A percentile compares a stretch with the other conserved stretches of the same genome.
phyloP scores from a whole-genome alignment of 768 basidiomycete species.

The Solioccasus polychromus region DNA sequence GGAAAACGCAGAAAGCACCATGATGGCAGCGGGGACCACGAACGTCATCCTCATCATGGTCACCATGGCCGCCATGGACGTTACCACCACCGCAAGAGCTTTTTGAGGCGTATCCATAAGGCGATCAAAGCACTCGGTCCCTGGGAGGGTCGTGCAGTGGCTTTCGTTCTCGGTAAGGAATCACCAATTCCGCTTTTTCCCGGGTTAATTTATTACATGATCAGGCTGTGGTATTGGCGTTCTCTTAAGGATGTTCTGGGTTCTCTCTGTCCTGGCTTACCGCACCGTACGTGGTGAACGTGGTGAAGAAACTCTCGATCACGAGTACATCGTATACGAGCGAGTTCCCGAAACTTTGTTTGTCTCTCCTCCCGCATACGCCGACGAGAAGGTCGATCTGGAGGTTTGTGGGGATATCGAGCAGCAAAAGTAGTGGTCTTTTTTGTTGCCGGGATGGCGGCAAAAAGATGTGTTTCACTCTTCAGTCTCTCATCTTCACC shows the following conservation, averaged over 20 bases:
- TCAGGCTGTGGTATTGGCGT: slow-evolving; percentile 84
- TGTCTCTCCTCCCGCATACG: slow-evolving; percentile 56
- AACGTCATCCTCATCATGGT: slow-evolving; percentile 5
- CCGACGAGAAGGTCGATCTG: slow-evolving; percentile 48
- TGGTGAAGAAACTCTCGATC: slow-evolving; percentile 41
- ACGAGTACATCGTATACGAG: slow-evolving; percentile 42
- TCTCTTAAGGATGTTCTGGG: slow-evolving; percentile 77
- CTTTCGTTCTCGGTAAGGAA: slow-evolving; percentile 74
- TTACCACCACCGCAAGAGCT: slow-evolving; percentile 38
- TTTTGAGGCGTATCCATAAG: slow-evolving; percentile 58
- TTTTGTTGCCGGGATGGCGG: no score
- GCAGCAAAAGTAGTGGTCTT: slow-evolving; percentile 16
- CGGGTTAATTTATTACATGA: not conserved
- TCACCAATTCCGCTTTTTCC: not conserved
- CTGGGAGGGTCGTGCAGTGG: slow-evolving; percentile 81
- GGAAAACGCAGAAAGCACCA: slow-evolving; percentile 12
- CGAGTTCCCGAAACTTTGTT: slow-evolving; percentile 46
- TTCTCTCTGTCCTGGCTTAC: slow-evolving; percentile 57
- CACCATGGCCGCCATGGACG: slow-evolving; percentile 14
- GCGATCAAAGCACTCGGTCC: slow-evolving; percentile 70
- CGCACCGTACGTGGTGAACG: slow-evolving; percentile 51
- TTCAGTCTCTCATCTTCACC: not conserved
- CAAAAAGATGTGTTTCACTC: not conserved
- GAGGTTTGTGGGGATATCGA: slow-evolving; percentile 10
- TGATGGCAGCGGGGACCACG: not conserved